Percentiles rank a stretch among this genome's conserved stretches.
Conservation (phyloP, 306 rosid species). For the Prunus mira region DNA sequence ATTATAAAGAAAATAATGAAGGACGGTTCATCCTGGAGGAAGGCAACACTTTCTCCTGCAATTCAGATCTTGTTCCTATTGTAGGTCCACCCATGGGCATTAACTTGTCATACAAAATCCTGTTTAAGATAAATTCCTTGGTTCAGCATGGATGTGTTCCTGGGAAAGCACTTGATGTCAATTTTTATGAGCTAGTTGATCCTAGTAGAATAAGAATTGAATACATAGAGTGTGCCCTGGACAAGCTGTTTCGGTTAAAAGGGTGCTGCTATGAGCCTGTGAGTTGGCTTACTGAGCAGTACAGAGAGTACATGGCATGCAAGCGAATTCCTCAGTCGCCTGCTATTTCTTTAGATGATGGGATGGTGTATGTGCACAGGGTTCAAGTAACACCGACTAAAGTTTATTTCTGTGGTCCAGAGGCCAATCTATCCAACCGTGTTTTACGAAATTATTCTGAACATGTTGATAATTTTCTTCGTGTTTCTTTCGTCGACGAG, state of each 20-base stretch:
- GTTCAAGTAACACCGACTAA: slow-evolving; percentile 37
- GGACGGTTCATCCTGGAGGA: not conserved
- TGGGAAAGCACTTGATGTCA: slow-evolving; percentile 25
- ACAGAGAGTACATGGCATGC: not conserved
- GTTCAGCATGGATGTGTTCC: slow-evolving; percentile 46
- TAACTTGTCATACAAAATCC: slow-evolving; percentile 29
- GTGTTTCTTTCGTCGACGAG: slow-evolving; percentile 46
- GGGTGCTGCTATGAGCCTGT: slow-evolving; percentile 41
- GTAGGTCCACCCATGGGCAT: slow-evolving; percentile 29
- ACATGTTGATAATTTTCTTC: slow-evolving; percentile 40
- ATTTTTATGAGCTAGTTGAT: slow-evolving; percentile 36
- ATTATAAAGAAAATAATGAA: slow-evolving; percentile 23
- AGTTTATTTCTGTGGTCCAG: slow-evolving; percentile 44
- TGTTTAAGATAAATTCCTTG: slow-evolving; percentile 45
- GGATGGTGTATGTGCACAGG: slow-evolving; percentile 34
- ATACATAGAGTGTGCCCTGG: slow-evolving; percentile 37
- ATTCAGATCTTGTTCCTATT: slow-evolving; percentile 32
- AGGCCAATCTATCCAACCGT: slow-evolving; percentile 43
- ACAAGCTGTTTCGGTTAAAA: slow-evolving; percentile 25
- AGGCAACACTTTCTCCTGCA: slow-evolving; percentile 12
- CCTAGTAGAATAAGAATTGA: slow-evolving; percentile 15
- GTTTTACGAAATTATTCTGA: slow-evolving; percentile 30
- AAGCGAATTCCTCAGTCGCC: slow-evolving; percentile 14
- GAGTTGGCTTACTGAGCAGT: slow-evolving; percentile 31
- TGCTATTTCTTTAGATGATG: slow-evolving; percentile 32